Conservation (phyloP, 2,329 filamentous ascomycete species). For the Biscogniauxia sp. region DNA sequence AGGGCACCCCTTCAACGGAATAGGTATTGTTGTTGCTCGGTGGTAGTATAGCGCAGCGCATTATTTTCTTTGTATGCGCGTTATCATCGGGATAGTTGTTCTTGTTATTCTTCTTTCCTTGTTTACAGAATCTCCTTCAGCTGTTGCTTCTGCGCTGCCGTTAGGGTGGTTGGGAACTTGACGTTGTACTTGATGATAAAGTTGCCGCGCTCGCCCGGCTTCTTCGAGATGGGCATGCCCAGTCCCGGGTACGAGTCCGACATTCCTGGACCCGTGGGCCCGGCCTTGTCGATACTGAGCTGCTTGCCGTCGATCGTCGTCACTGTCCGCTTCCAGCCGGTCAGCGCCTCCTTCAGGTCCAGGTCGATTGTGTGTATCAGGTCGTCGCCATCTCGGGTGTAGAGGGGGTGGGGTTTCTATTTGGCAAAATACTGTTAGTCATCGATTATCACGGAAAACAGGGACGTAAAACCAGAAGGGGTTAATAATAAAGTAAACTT, state of each 20-base stretch:
- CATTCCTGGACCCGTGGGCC: slow-evolving; percentile 82
- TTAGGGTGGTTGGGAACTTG: slow-evolving; percentile 81
- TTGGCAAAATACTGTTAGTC: slow-evolving; percentile 39
- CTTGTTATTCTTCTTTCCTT: background rate
- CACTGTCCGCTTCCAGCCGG: slow-evolving; percentile 89
- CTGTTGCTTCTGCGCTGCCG: slow-evolving; percentile 72
- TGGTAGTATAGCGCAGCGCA: no score
- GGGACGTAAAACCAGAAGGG: background rate
- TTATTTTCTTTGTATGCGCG: no score
- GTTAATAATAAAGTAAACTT: slow-evolving; percentile 35
- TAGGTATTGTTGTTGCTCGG: no score
- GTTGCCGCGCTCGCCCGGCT: slow-evolving; percentile 78
- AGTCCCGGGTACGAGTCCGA: slow-evolving; percentile 77
- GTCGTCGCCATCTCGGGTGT: slow-evolving; percentile 85
- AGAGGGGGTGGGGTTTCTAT: slow-evolving; percentile 83
- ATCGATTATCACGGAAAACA: background rate
- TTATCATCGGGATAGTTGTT: background rate
- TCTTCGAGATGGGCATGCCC: slow-evolving; percentile 96
- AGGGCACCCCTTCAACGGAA: no score
- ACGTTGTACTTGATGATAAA: slow-evolving; percentile 90
- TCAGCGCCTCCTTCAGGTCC: slow-evolving; percentile 88
- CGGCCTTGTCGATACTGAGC: slow-evolving; percentile 72
- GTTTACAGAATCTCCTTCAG: slow-evolving; percentile 72
- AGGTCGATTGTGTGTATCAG: slow-evolving; percentile 76
- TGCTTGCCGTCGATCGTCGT: slow-evolving; percentile 91